phyloP scores from a whole-genome alignment of 2,329 filamentous ascomycete genomes.

The Gnomoniopsis sp. region DNA sequence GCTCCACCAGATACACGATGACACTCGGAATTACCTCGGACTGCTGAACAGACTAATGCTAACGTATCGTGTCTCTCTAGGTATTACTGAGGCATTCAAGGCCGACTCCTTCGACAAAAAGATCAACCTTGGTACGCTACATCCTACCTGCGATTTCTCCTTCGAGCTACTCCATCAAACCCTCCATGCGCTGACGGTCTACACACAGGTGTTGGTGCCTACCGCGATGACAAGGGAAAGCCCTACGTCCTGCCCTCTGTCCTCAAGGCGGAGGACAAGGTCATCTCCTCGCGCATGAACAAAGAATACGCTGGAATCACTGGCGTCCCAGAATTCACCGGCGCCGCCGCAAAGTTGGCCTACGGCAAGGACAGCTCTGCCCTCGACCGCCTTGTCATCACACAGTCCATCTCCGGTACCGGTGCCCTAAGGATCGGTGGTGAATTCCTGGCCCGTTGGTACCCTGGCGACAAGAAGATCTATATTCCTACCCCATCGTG shows the following conservation, averaged over 20 bases:
- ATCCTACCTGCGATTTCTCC: not conserved
- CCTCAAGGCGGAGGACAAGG: conserved; percentile 80
- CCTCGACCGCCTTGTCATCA: conserved; percentile 80
- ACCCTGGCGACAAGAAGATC: conserved; percentile 87
- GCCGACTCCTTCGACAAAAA: conserved; percentile 90
- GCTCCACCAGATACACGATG: conserved; percentile 24
- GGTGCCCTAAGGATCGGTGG: conserved; percentile 93
- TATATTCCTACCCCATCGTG: conserved; percentile 96
- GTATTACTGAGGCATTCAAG: conserved; percentile 99
- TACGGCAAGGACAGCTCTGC: conserved; percentile 79
- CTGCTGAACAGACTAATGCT: conserved; percentile 9
- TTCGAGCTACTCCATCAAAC: conserved; percentile 13
- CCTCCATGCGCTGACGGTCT: conserved; percentile 6
- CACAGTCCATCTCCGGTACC: conserved; percentile 97
- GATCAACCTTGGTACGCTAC: conserved; percentile 80
- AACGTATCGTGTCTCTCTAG: conserved; percentile 37
- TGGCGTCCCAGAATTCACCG: conserved; percentile 90
- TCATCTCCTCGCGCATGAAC: conserved; percentile 75
- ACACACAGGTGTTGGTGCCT: conserved; percentile 79
- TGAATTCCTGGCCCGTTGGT: conserved; percentile 89
- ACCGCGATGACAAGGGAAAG: conserved; percentile 97
- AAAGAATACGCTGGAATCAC: conserved; percentile 99
- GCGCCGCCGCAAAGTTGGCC: conserved; percentile 84
- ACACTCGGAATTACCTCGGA: conserved; percentile 5
- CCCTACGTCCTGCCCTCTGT: conserved; percentile 97